These are phyloP conservation scores for Dryadomyces quercus-mongolicae DNA, from an alignment of 2,329 filamentous ascomycete genomes.

Conservation along the genomic window DNA sequence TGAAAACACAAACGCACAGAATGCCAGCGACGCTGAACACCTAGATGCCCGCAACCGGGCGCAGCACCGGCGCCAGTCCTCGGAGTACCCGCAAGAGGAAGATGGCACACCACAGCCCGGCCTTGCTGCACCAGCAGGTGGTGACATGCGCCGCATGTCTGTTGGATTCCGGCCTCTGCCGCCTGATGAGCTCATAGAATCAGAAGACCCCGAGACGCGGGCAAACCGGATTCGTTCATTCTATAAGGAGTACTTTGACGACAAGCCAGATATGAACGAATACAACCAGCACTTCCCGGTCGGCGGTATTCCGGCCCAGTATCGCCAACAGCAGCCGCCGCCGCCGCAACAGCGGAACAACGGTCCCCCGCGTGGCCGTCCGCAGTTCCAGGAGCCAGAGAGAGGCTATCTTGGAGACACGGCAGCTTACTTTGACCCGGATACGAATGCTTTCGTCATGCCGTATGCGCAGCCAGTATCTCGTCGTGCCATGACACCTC, in stretches of 20 bases:
- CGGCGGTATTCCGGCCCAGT: slow-evolving; percentile 6
- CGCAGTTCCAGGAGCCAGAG: slow-evolving; percentile 68
- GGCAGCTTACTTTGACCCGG: slow-evolving; percentile 51
- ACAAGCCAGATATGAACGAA: slow-evolving; percentile 35
- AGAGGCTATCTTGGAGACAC: slow-evolving; percentile 55
- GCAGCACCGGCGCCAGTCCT: slow-evolving; percentile 16
- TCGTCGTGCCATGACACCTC: slow-evolving; percentile 91
- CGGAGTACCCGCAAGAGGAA: slow-evolving; percentile 15
- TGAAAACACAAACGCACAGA: slow-evolving; percentile 11
- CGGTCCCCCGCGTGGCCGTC: slow-evolving; percentile 12
- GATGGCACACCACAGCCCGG: slow-evolving; percentile 14
- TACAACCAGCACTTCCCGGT: slow-evolving; percentile 15
- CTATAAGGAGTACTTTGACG: slow-evolving; percentile 99
- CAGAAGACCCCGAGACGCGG: slow-evolving; percentile 84
- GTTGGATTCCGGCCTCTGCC: slow-evolving; percentile 75
- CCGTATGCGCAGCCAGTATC: slow-evolving; percentile 76
- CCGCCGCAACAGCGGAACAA: neutral
- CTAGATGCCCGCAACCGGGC: slow-evolving; percentile 10
- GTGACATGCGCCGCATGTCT: slow-evolving; percentile 45
- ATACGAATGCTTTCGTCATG: slow-evolving; percentile 60
- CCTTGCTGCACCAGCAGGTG: slow-evolving; percentile 42
- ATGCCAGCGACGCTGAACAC: neutral
- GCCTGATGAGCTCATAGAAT: slow-evolving; percentile 63
- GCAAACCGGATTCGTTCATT: slow-evolving; percentile 97
- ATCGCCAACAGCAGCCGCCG: slow-evolving; percentile 3